These are phyloP conservation scores for Ascochyta lentis DNA, from an alignment of 2,329 filamentous ascomycete genomes.

Conservation along the genomic window DNA sequence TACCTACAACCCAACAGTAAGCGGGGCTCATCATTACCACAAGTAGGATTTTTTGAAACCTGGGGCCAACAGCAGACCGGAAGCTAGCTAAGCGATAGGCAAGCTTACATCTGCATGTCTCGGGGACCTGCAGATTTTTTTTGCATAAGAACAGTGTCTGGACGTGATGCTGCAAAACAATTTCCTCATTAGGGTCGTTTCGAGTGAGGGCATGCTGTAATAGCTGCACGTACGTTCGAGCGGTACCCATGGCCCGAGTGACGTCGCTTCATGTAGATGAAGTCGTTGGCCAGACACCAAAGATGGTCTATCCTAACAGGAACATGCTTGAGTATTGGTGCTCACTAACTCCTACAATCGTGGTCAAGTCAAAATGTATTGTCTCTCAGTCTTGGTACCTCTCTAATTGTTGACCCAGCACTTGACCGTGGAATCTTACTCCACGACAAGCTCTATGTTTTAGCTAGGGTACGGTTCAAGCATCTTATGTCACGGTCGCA, in stretches of 20 bases:
- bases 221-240: background rate
- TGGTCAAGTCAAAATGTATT: too few species aligned
- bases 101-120: conserved; percentile 5
- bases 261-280: background rate
- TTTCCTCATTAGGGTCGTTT: background rate
- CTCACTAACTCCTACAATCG: too few species aligned
- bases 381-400: too few species aligned
- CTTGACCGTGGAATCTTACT: too few species aligned
- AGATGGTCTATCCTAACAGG: background rate
- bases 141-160: background rate
- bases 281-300: background rate
- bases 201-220: background rate
- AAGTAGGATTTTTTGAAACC: background rate
- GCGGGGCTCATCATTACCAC: background rate
- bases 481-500: too few species aligned
- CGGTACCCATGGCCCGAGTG: background rate
- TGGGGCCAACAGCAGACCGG: too few species aligned
- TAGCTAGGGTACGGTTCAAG: too few species aligned
- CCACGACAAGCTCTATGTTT: too few species aligned
- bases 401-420: too few species aligned
- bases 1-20: background rate
- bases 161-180: background rate
- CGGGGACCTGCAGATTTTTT: conserved; percentile 3
- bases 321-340: too few species aligned
- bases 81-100: background rate